Evolutionary conservation across 768 basidiomycete species (phyloP).

Genomic region (Nevesoporus exiguus): DNA sequence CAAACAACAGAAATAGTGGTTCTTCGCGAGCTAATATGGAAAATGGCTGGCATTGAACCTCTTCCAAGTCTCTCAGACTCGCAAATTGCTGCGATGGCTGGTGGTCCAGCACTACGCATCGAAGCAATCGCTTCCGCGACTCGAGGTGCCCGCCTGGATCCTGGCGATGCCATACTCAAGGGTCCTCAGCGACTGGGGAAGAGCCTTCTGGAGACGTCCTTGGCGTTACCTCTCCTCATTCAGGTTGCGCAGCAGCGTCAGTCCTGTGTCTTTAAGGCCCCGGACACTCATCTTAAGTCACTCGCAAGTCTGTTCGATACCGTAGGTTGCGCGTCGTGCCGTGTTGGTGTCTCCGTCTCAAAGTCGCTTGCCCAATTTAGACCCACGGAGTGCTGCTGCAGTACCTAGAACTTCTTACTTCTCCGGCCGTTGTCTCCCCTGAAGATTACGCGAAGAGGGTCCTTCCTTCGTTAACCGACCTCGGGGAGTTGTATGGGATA

Average conservation of each 20-base stretch:
- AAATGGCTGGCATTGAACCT: slow-evolving; percentile 94
- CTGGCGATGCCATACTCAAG: slow-evolving; percentile 58
- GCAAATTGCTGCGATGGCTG: slow-evolving; percentile 88
- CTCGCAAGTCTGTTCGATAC: slow-evolving; percentile 85
- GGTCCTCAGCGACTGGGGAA: slow-evolving; percentile 67
- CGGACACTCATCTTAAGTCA: slow-evolving; percentile 79
- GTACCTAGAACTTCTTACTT: slow-evolving; percentile 84
- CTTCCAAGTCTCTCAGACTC: slow-evolving; percentile 84
- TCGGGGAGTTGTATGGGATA: slow-evolving; percentile 76
- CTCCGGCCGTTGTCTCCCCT: slow-evolving; percentile 60
- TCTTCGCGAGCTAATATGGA: slow-evolving; percentile 88
- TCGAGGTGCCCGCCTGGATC: slow-evolving; percentile 71
- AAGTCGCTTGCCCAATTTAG: slow-evolving; percentile 40
- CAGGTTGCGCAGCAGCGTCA: slow-evolving; percentile 91
- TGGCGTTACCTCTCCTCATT: slow-evolving; percentile 87
- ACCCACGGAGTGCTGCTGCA: slow-evolving; percentile 90
- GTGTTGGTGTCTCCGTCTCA: slow-evolving; percentile 18
- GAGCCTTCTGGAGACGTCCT: slow-evolving; percentile 59
- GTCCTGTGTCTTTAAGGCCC: slow-evolving; percentile 71
- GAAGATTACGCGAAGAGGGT: slow-evolving; percentile 73
- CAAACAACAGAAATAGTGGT: slow-evolving; percentile 88
- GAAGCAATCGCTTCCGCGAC: slow-evolving; percentile 82
- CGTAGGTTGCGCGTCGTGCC: slow-evolving; percentile 46
- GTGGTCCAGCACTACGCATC: slow-evolving; percentile 80
- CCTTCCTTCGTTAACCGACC: slow-evolving; percentile 69